Conservation (phyloP, 768 basidiomycete genomes). For the Leucogyrophana mollusca region DNA sequence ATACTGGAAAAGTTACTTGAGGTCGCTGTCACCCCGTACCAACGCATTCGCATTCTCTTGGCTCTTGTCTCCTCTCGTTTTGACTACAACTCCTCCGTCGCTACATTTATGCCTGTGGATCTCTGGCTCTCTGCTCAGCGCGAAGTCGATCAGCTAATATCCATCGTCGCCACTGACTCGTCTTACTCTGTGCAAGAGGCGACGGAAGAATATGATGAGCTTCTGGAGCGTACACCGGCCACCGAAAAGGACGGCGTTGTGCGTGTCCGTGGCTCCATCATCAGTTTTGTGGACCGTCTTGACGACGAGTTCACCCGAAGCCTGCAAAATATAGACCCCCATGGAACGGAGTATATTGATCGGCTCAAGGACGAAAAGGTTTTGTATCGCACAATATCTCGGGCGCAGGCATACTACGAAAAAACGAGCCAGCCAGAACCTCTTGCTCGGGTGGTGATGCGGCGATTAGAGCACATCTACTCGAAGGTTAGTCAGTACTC, state of each 20-base stretch:
- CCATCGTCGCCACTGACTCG: constrained; percentile 68
- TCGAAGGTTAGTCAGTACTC: constrained; percentile 72
- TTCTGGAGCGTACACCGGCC: constrained; percentile 75
- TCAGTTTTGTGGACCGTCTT: constrained; percentile 92
- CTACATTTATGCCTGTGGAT: constrained; percentile 88
- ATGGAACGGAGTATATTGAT: constrained; percentile 98
- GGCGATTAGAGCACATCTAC: constrained; percentile 96
- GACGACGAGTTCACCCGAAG: constrained; percentile 99
- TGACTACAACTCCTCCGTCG: constrained; percentile 90
- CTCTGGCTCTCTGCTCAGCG: constrained; percentile 85
- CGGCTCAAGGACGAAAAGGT: constrained; percentile 94
- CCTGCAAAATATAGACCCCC: constrained; percentile 96
- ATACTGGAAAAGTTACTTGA: constrained; percentile 85
- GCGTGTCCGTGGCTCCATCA: constrained; percentile 90
- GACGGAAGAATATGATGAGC: constrained; percentile 90
- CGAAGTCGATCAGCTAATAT: constrained; percentile 87
- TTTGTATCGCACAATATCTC: constrained; percentile 90
- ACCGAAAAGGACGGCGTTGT: constrained; percentile 73
- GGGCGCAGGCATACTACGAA: constrained; percentile 91
- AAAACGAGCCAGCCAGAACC: constrained; percentile 73
- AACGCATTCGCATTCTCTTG: constrained; percentile 90
- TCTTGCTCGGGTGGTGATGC: constrained; percentile 86
- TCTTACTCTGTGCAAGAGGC: constrained; percentile 84
- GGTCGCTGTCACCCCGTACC: constrained; percentile 85
- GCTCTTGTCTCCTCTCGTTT: constrained; percentile 93